Conservation (phyloP, 2,329 filamentous ascomycete genomes). For the Diatrype stigma region DNA sequence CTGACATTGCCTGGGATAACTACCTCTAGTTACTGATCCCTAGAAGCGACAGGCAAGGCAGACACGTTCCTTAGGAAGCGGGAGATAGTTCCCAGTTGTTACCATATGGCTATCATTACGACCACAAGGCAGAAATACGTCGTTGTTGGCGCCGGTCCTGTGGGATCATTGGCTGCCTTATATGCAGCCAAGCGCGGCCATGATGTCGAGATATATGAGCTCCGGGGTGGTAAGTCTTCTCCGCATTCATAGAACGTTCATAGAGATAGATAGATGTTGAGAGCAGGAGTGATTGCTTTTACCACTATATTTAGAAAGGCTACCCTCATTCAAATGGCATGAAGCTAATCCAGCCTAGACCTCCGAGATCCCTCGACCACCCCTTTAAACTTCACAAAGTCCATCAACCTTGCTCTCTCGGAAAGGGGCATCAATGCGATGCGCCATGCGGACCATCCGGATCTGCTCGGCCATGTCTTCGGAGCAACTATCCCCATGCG, state of each 20-base stretch:
- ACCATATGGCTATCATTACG: not conserved
- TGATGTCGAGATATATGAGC: slow-evolving; percentile 89
- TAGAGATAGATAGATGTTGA: too few species aligned
- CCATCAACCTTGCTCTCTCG: slow-evolving; percentile 95
- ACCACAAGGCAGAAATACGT: slow-evolving; percentile 63
- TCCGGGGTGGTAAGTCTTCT: slow-evolving; percentile 83
- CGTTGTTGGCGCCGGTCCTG: slow-evolving; percentile 87
- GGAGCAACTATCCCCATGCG: slow-evolving; percentile 83
- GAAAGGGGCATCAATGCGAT: slow-evolving; percentile 91
- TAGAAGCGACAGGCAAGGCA: not conserved
- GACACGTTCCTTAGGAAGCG: not conserved
- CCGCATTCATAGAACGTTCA: too few species aligned
- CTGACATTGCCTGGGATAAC: too few species aligned
- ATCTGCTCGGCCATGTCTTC: slow-evolving; percentile 70
- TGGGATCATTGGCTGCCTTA: slow-evolving; percentile 84
- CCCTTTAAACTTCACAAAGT: slow-evolving; percentile 92
- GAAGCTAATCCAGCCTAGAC: slow-evolving; percentile 51
- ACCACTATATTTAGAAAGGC: too few species aligned
- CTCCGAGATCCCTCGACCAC: slow-evolving; percentile 77
- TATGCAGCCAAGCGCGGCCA: slow-evolving; percentile 88
- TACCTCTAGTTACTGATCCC: too few species aligned
- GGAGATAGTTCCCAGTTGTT: not conserved
- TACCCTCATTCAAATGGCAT: too few species aligned
- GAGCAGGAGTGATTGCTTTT: too few species aligned
- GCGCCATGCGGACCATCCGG: slow-evolving; percentile 60